Evolutionary conservation across 257 asterid genomes (phyloP), one percentile per base, ranked within the genome.

Genomic region (Solanum microdontum): DNA sequence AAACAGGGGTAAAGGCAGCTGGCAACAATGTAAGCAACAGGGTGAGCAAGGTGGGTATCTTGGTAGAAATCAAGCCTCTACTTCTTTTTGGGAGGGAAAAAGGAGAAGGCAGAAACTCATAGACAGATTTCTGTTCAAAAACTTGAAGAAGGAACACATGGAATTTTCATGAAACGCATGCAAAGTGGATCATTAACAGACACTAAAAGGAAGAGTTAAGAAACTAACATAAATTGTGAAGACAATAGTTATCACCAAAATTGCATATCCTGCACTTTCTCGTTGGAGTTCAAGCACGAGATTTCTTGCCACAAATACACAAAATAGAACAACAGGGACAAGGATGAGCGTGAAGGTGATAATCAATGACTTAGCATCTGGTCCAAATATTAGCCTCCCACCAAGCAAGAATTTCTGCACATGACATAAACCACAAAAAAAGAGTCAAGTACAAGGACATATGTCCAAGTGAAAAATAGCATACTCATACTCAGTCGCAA

Each of bases 301-400:
- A 87, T 88, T 89, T 86, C 90, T 88, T 74, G 94, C 93, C 28
- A 95, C 95, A 64, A 92, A 91, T 14, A 86, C 58, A 92, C 96
- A 93, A 84, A 95, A 95, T 89, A 93, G 73, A 87, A 90, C 87
- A 30, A 92, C 88, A 21, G 98, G 98, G 88, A 89, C 90, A 37
- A 94, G 88, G 90, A 95, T 95, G 43, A 95, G 93, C 43, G 84
- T 90, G 88, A 93, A 33, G 37, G 98, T 93, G 39, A 91, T 88
- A 58, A 93, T 89, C 82, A 95, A 90, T 73, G 96, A 94, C 91
- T 88, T 93, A 30, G 93, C 93, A 84, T 95, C 98, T 28, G 97
- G 98, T 87, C 98, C 98, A 84, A 95, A 94, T 88, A 95, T 86
- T 77, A 94, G 89, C 93, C 98, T 90, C 86, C 94, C 98, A 19